Conservation (phyloP, 108 stramenopile species). For the Cyclotella choctawhatcheeana region DNA sequence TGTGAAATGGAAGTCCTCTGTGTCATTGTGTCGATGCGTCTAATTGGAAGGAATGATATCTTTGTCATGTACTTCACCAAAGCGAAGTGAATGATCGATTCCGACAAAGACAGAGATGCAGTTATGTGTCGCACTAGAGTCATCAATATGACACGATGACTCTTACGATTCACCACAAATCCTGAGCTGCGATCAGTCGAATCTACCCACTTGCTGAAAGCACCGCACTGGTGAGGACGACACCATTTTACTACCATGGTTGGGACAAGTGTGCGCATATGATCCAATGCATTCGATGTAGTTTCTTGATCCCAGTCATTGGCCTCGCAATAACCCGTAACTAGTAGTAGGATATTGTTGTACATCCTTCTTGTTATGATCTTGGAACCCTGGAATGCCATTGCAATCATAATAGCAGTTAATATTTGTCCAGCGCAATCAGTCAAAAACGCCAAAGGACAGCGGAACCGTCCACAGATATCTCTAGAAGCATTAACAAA, state of each 20-base stretch:
- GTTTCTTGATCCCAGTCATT: not conserved
- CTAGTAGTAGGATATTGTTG: not conserved
- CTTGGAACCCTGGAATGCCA: not conserved
- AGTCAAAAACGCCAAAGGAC: not conserved
- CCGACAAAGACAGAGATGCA: not conserved
- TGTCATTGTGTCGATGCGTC: not conserved
- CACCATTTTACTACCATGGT: not conserved
- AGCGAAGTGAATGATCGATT: not conserved
- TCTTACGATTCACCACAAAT: not conserved
- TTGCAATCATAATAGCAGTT: not conserved
- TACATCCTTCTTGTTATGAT: not conserved
- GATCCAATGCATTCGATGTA: not conserved
- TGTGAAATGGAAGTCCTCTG: not conserved
- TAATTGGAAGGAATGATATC: not conserved
- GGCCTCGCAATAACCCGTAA: not conserved
- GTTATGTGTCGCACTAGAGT: not conserved
- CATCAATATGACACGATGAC: not conserved
- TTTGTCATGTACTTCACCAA: not conserved
- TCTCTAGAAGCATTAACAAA: no score
- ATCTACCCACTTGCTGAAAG: not conserved
- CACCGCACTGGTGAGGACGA: not conserved
- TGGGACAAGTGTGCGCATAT: not conserved
- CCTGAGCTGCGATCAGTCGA: not conserved
- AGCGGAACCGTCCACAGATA: no score
- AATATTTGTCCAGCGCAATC: not conserved